These are phyloP conservation scores for Candida ipomoeae DNA, from an alignment of 805 yeast genomes.

Conservation along the genomic window DNA sequence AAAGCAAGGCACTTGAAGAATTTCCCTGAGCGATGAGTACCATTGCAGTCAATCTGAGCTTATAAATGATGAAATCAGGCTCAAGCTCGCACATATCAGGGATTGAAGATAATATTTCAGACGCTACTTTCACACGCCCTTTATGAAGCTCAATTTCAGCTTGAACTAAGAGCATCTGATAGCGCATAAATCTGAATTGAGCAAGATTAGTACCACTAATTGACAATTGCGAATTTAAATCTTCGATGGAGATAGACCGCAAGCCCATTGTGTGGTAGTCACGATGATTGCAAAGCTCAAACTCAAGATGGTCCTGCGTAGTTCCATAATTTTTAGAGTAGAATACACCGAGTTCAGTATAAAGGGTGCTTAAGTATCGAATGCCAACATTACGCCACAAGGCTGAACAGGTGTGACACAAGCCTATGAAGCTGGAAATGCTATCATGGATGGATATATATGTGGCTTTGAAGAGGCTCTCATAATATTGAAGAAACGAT, in stretches of 20 bases:
- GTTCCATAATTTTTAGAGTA: constrained; percentile 28
- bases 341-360: constrained; percentile 44
- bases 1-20: constrained; percentile 14
- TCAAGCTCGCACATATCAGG: constrained; percentile 20
- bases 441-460: constrained; percentile 52
- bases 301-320: constrained; percentile 7
- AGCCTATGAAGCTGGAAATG: constrained; percentile 39
- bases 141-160: constrained; percentile 34
- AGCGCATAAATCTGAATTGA: constrained; percentile 39
- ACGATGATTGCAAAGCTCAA: constrained; percentile 37
- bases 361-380: constrained; percentile 42
- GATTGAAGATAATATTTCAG: constrained; percentile 29
- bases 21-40: constrained; percentile 20
- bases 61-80: constrained; percentile 5
- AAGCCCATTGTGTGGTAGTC: constrained; percentile 20
- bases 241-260: neutral
- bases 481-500: constrained; percentile 42
- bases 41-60: constrained; percentile 7
- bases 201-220: constrained; percentile 22
- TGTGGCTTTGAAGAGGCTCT: constrained; percentile 53
- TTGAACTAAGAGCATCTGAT: constrained; percentile 37
- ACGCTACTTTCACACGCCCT: constrained; percentile 34
- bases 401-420: constrained; percentile 42
- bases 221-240: neutral
- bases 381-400: constrained; percentile 54